Percentiles rank a stretch among this genome's conserved stretches.
These are phyloP conservation scores for Stemphylium beticola DNA, from an alignment of 2,329 filamentous ascomycete species.

Conservation along the genomic window DNA sequence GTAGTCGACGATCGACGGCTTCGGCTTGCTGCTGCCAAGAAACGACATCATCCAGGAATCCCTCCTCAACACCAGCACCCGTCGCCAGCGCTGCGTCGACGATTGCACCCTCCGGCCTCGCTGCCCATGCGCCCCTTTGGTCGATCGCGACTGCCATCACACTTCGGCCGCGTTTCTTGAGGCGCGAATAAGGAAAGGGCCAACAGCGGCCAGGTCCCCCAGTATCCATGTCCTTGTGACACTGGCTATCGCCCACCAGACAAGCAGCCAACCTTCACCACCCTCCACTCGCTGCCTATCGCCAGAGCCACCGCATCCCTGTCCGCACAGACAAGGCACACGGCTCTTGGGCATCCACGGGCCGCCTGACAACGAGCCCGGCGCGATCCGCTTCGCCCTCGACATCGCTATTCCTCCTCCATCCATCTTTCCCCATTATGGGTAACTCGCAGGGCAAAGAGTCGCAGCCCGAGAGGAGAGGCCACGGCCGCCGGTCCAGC, in stretches of 20 bases:
- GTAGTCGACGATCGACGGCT: constrained; percentile 20
- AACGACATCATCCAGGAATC: constrained; percentile 33
- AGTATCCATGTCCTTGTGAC: constrained; percentile 50
- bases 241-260: constrained; percentile 34
- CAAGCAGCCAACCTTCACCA: constrained; percentile 20
- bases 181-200: constrained; percentile 14
- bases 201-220: constrained; percentile 18
- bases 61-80: constrained; percentile 14
- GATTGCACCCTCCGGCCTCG: constrained; percentile 9
- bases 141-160: constrained; percentile 20
- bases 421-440: constrained; percentile 39
- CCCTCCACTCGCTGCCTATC: constrained; percentile 17
- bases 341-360: constrained; percentile 26
- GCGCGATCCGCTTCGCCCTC: constrained; percentile 24
- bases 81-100: constrained; percentile 4
- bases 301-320: constrained; percentile 22
- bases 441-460: constrained; percentile 59
- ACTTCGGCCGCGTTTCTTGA: constrained; percentile 19
- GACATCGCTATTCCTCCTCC: constrained; percentile 7
- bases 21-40: constrained; percentile 23
- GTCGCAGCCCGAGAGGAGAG: constrained; percentile 45
- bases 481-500: constrained; percentile 43
- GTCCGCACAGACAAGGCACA: constrained; percentile 17
- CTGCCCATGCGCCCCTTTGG: constrained; percentile 20
- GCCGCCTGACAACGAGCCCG: constrained; percentile 23